Evolutionary conservation across 2,329 filamentous ascomycete genomes (phyloP).

Genomic region (Emydomyces testavorans): DNA sequence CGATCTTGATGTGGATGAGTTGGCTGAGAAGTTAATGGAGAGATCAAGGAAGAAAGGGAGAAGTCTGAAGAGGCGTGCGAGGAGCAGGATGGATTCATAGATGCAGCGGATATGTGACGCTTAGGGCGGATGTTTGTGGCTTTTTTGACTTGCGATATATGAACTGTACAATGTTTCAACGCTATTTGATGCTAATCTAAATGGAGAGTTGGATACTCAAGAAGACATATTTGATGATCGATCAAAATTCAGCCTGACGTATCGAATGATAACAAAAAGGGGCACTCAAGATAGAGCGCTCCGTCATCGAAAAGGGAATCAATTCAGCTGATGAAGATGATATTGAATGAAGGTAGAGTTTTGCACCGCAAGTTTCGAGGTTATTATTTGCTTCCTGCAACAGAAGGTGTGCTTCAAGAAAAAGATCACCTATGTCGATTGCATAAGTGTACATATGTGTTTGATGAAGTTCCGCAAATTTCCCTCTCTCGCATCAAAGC

Average conservation of each 20-base stretch:
- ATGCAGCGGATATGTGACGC: background rate
- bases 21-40: slow-evolving; percentile 25
- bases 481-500: slow-evolving; percentile 14
- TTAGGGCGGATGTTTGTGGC: too few relatives aligned
- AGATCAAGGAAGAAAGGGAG: slow-evolving; percentile 21
- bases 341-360: slow-evolving; percentile 1
- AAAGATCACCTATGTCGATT: slow-evolving; percentile 13
- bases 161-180: background rate
- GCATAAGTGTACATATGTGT: slow-evolving; percentile 15
- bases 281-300: background rate
- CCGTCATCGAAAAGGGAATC: background rate
- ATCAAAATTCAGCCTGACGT: background rate
- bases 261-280: background rate
- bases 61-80: background rate
- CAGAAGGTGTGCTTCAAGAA: slow-evolving; percentile 9
- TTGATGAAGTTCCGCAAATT: slow-evolving; percentile 12
- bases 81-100: slow-evolving; percentile 1
- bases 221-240: background rate
- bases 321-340: background rate
- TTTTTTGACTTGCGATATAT: background rate
- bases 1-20: slow-evolving; percentile 26
- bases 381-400: slow-evolving; percentile 12
- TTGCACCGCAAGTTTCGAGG: slow-evolving; percentile 15
- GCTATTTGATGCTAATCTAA: background rate
- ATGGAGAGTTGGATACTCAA: background rate